Percentiles rank a stretch among this genome's conserved stretches.
phyloP scores from a whole-genome alignment of 2,329 filamentous ascomycete genomes.

The Microascus cirrosus region DNA sequence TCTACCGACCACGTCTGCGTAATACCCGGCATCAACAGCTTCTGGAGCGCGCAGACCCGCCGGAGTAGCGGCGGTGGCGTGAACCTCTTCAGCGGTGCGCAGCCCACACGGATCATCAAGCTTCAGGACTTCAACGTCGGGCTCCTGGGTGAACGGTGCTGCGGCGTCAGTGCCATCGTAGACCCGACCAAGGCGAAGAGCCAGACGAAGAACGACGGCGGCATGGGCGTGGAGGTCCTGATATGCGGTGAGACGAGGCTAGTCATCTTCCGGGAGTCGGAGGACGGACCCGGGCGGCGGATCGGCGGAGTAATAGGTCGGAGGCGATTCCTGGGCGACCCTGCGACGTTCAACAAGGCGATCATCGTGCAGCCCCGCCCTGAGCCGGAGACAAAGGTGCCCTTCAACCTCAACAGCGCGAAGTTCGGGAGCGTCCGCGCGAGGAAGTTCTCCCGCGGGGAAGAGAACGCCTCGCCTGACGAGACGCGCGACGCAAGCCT shows the following conservation, averaged over 20 bases:
- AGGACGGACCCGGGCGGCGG: slow-evolving; percentile 32
- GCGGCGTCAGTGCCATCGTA: slow-evolving; percentile 34
- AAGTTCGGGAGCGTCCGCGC: slow-evolving; percentile 24
- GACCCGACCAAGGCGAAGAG: slow-evolving; percentile 14
- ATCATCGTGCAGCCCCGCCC: slow-evolving; percentile 43
- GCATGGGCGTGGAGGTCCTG: slow-evolving; percentile 40
- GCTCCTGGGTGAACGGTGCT: slow-evolving; percentile 45
- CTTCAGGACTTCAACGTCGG: slow-evolving; percentile 40
- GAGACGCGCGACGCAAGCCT: slow-evolving; percentile 10
- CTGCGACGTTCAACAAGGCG: slow-evolving; percentile 26
- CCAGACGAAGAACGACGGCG: slow-evolving; percentile 18
- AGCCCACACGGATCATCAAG: slow-evolving; percentile 44
- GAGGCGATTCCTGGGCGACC: slow-evolving; percentile 16
- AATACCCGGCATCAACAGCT: slow-evolving; percentile 41
- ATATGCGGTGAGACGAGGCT: slow-evolving; percentile 44
- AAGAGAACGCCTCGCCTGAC: neutral
- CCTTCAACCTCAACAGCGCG: slow-evolving; percentile 39
- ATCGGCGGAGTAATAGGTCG: slow-evolving; percentile 25
- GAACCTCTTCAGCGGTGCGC: slow-evolving; percentile 44
- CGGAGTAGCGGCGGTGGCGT: slow-evolving; percentile 36
- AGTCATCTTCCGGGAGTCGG: slow-evolving; percentile 41
- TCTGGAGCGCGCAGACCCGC: slow-evolving; percentile 49
- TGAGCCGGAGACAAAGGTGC: slow-evolving; percentile 23
- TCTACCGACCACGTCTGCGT: slow-evolving; percentile 44
- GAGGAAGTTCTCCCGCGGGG: neutral